phyloP scores from a whole-genome alignment of 192 early-diverging fungal genomes.

The Phlyctochytrium bullatum region DNA sequence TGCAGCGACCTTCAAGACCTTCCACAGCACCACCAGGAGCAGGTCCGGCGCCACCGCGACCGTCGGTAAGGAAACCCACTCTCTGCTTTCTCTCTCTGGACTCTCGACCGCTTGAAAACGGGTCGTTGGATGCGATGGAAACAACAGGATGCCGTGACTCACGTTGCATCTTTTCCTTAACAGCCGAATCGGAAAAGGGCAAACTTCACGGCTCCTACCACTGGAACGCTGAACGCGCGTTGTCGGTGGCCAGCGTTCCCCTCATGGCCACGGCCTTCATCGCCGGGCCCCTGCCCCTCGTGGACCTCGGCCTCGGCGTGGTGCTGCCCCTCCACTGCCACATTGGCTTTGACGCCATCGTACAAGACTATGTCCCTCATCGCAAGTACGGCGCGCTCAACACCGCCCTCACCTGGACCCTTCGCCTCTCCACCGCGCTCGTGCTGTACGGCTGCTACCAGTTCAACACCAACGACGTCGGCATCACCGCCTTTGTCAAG shows the following conservation, averaged over 20 bases:
- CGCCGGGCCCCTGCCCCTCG: slow-evolving; percentile 79
- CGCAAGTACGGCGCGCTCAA: slow-evolving; percentile 62
- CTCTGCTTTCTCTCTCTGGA: no score
- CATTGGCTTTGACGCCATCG: slow-evolving; percentile 73
- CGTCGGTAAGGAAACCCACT: no score
- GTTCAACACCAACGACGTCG: slow-evolving; percentile 96
- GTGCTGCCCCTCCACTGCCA: slow-evolving; percentile 89
- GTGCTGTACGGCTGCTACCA: slow-evolving; percentile 82
- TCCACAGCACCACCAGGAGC: no score
- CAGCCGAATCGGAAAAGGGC: slow-evolving; percentile 28
- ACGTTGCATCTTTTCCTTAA: no score
- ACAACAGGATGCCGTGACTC: no score
- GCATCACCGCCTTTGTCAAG: slow-evolving; percentile 84
- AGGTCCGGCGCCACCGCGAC: no score
- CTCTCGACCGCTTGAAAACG: no score
- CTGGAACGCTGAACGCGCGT: slow-evolving; percentile 93
- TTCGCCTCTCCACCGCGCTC: slow-evolving; percentile 69
- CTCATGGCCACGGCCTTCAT: slow-evolving; percentile 73
- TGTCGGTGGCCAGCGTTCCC: slow-evolving; percentile 72
- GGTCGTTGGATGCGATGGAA: no score
- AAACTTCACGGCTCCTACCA: slow-evolving; percentile 85
- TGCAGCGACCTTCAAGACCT: no score
- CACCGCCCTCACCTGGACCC: slow-evolving; percentile 61
- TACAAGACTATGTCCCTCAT: slow-evolving; percentile 79
- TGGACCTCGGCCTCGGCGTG: slow-evolving; percentile 86